Conservation (phyloP, 768 basidiomycete genomes). For the Leccinum fibrillosum region DNA sequence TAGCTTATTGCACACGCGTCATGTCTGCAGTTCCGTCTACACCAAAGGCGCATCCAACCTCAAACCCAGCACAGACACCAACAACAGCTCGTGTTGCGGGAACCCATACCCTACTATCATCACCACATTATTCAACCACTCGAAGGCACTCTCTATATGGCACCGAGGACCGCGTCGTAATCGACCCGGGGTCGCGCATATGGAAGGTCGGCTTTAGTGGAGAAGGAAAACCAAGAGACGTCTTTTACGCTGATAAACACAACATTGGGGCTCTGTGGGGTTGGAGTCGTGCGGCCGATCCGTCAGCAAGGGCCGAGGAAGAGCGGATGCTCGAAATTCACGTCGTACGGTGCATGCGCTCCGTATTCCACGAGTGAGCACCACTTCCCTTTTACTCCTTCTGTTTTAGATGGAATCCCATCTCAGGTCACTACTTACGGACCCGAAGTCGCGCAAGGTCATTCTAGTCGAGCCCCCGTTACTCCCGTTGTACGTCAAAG, state of each 20-base stretch:
- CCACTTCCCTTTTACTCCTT: not conserved
- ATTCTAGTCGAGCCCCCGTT: conserved; percentile 90
- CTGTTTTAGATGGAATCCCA: conserved; percentile 17
- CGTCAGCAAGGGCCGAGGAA: conserved; percentile 64
- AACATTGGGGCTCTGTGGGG: conserved; percentile 55
- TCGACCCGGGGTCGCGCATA: conserved; percentile 89
- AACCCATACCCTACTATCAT: conserved; percentile 55
- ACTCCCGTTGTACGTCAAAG: conserved; percentile 83
- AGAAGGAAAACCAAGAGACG: conserved; percentile 85
- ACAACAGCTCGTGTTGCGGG: conserved; percentile 50
- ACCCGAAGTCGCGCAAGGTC: conserved; percentile 93
- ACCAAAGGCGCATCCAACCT: conserved; percentile 23
- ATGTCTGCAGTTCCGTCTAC: conserved; percentile 38
- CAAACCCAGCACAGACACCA: conserved; percentile 47
- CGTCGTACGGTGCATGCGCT: conserved; percentile 65
- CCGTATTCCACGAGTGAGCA: conserved; percentile 81
- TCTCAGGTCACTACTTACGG: conserved; percentile 82
- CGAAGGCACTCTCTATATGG: conserved; percentile 93
- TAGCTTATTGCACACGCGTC: not conserved
- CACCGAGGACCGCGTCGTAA: conserved; percentile 91
- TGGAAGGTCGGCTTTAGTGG: conserved; percentile 99
- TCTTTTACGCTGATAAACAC: conserved; percentile 60
- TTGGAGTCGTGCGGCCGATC: conserved; percentile 51
- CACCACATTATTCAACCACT: conserved; percentile 82
- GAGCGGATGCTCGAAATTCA: conserved; percentile 67